A percentile compares a stretch with the other conserved stretches of the same genome.
phyloP scores from a whole-genome alignment of 2,329 filamentous ascomycete genomes.

The Microsporum canis region DNA sequence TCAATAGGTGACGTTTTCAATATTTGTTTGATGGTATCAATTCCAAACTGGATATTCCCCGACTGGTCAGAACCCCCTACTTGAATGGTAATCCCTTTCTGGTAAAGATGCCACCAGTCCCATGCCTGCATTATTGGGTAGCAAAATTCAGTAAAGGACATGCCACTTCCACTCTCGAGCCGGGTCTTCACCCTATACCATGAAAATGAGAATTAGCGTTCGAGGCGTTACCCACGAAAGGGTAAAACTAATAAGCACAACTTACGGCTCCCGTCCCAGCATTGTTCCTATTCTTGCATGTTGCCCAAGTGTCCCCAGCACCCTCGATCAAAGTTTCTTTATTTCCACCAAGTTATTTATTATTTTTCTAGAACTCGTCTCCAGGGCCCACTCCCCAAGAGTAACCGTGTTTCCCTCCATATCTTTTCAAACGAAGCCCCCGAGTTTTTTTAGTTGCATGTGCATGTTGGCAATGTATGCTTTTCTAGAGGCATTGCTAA shows the following conservation, averaged over 20 bases:
- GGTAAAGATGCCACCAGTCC: constrained; percentile 90
- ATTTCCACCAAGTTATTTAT: constrained; percentile 71
- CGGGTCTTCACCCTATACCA: constrained; percentile 61
- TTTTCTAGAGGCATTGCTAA: constrained; percentile 30
- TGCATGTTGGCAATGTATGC: constrained; percentile 40
- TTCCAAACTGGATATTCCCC: constrained; percentile 86
- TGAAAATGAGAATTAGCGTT: background rate
- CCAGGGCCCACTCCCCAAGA: constrained; percentile 51
- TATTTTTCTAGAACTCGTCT: constrained; percentile 63
- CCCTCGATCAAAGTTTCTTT: constrained; percentile 59
- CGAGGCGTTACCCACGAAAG: background rate
- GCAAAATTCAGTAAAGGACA: constrained; percentile 86
- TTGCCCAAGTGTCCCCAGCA: constrained; percentile 62
- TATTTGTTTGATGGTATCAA: constrained; percentile 71
- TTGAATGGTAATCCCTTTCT: constrained; percentile 63
- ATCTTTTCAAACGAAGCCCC: constrained; percentile 57
- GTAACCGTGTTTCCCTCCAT: constrained; percentile 56
- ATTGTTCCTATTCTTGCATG: constrained; percentile 71
- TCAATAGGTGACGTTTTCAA: constrained; percentile 40
- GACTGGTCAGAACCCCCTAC: constrained; percentile 94
- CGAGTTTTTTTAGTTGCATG: constrained; percentile 49
- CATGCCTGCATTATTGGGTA: constrained; percentile 91
- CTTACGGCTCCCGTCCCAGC: constrained; percentile 77
- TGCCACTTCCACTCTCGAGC: constrained; percentile 74
- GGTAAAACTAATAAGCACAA: constrained; percentile 17